A percentile compares a stretch with the other conserved stretches of the same genome.
These are phyloP conservation scores for Ogataea dorogensis DNA, from an alignment of 805 yeast species.

Conservation along the genomic window DNA sequence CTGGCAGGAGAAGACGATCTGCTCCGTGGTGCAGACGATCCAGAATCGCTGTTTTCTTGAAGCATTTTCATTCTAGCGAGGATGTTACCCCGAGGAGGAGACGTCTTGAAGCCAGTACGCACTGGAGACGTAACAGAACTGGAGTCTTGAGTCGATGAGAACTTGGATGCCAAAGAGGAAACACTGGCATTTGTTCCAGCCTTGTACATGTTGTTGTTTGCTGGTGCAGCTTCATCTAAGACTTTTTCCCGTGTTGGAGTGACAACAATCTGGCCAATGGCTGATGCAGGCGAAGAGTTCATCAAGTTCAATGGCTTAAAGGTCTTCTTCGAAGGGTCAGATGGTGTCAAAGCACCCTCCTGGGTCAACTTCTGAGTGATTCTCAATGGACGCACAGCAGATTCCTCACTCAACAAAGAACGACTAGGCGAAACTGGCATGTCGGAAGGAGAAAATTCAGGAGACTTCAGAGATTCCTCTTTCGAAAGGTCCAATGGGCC, in stretches of 20 bases:
- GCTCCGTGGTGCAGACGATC: conserved; percentile 13
- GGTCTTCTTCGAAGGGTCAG: conserved; percentile 13
- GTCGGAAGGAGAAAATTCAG: background rate
- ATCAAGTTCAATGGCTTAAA: conserved; percentile 10
- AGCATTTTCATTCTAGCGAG: conserved; percentile 29
- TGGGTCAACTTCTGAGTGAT: conserved; percentile 54
- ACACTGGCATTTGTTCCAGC: conserved; percentile 23
- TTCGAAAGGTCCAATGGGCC: conserved; percentile 1
- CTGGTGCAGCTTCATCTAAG: conserved; percentile 7
- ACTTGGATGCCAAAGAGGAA: conserved; percentile 32
- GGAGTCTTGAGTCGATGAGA: conserved; percentile 23
- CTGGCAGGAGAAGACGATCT: conserved; percentile 23
- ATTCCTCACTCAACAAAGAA: conserved; percentile 20
- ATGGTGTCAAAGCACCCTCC: conserved; percentile 20
- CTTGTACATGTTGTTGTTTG: conserved; percentile 19
- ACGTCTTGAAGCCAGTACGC: conserved; percentile 15
- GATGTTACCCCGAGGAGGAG: conserved; percentile 25
- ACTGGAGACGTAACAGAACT: conserved; percentile 17
- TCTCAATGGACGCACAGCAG: conserved; percentile 67
- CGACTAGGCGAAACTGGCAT: conserved; percentile 10
- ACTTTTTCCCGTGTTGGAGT: conserved; percentile 16
- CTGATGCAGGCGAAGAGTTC: conserved; percentile 9
- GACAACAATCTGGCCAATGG: conserved; percentile 19
- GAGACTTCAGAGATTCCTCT: background rate
- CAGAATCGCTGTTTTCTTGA: conserved; percentile 19